A percentile compares a stretch with the other conserved stretches of the same genome.
Conservation (phyloP, 192 early-diverging fungal genomes). For the Linnemannia elongata region DNA sequence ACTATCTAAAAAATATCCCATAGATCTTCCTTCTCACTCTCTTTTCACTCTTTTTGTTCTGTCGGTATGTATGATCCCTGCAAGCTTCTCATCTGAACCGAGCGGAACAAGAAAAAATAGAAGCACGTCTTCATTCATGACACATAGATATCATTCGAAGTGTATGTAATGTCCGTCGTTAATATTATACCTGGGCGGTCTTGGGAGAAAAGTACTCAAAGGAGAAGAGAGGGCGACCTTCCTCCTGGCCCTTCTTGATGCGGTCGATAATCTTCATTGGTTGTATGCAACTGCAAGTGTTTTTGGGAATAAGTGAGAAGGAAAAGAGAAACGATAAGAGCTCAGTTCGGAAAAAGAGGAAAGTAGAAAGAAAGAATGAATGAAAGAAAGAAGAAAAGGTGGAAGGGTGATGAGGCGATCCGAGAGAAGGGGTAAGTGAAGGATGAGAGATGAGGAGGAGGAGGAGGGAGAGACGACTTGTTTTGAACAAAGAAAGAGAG, state of each 20-base stretch:
- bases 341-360: background rate
- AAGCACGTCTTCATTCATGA: background rate
- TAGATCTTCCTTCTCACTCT: background rate
- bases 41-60: background rate
- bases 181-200: slow-evolving; percentile 74
- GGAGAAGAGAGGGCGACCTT: slow-evolving; percentile 83
- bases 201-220: slow-evolving; percentile 99
- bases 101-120: background rate
- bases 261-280: slow-evolving; percentile 86
- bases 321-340: background rate
- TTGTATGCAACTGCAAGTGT: background rate
- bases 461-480: background rate
- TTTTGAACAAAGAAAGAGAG: background rate
- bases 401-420: background rate
- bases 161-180: background rate
- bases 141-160: background rate
- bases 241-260: slow-evolving; percentile 75
- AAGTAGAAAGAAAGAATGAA: background rate
- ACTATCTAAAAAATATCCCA: background rate
- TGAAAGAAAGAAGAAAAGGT: background rate
- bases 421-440: too few relatives aligned
- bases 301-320: background rate
- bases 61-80: background rate
- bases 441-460: background rate
- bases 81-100: background rate